phyloP scores from a whole-genome alignment of 2,329 filamentous ascomycete species.

The Alternaria sp. region DNA sequence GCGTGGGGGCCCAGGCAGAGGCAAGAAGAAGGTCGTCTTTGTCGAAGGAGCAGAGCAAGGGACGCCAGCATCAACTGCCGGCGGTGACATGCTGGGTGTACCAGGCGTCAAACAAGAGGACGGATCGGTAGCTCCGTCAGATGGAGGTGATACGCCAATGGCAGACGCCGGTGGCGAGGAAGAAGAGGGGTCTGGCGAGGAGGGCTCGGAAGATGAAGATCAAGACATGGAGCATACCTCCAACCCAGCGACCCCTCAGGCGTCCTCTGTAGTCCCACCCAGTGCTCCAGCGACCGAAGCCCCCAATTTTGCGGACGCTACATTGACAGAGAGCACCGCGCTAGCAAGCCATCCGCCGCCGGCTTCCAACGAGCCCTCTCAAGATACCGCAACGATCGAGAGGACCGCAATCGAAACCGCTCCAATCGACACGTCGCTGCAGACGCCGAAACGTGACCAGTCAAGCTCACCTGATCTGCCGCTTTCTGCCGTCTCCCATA shows the following conservation, averaged over 20 bases:
- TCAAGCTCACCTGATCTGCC: slow-evolving; percentile 54
- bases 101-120: slow-evolving; percentile 48
- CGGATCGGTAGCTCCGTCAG: slow-evolving; percentile 46
- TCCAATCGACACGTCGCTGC: slow-evolving; percentile 6
- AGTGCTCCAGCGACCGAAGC: slow-evolving; percentile 19
- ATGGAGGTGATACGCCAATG: slow-evolving; percentile 49
- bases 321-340: not conserved
- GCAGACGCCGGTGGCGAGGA: slow-evolving; percentile 52
- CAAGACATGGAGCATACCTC: slow-evolving; percentile 56
- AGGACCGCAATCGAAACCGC: slow-evolving; percentile 3
- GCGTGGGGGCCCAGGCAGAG: slow-evolving; percentile 79
- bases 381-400: slow-evolving; percentile 10
- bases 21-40: slow-evolving; percentile 76
- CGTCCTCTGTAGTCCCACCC: slow-evolving; percentile 12
- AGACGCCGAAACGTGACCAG: slow-evolving; percentile 30
- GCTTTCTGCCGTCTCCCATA: slow-evolving; percentile 46
- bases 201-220: slow-evolving; percentile 54
- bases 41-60: slow-evolving; percentile 47
- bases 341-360: slow-evolving; percentile 6
- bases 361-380: slow-evolving; percentile 11
- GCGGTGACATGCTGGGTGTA: slow-evolving; percentile 32
- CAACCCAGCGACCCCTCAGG: slow-evolving; percentile 48
- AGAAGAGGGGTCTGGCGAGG: slow-evolving; percentile 56
- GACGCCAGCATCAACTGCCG: slow-evolving; percentile 30
- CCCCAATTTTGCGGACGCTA: slow-evolving; percentile 7